Conservation (phyloP, 2,329 filamentous ascomycete genomes). For the Penicillium sp. region DNA sequence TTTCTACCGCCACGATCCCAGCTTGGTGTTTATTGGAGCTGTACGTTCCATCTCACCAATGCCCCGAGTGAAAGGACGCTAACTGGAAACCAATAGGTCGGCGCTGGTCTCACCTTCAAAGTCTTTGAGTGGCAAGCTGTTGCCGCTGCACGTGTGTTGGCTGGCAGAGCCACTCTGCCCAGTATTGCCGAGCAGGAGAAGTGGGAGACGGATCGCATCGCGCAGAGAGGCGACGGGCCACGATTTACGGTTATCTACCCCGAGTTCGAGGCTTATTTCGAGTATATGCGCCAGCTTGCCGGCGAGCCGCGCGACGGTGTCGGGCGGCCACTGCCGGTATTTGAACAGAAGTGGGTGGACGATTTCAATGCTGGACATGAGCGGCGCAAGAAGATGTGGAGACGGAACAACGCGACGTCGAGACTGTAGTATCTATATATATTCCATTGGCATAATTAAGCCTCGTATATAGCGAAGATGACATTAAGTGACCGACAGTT, state of each 20-base stretch:
- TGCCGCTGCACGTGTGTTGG: conserved; percentile 55
- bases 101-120: conserved; percentile 57
- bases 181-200: conserved; percentile 45
- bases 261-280: conserved; percentile 63
- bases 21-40: conserved; percentile 41
- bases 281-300: conserved; percentile 45
- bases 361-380: conserved; percentile 54
- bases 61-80: neutral
- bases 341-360: conserved; percentile 40
- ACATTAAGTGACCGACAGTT: neutral
- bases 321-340: conserved; percentile 42
- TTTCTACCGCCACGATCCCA: conserved; percentile 34
- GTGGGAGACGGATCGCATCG: conserved; percentile 58
- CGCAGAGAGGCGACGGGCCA: conserved; percentile 52
- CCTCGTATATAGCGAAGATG: neutral
- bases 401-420: conserved; percentile 42
- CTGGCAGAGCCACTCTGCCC: conserved; percentile 53
- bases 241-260: conserved; percentile 57
- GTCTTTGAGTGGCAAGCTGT: conserved; percentile 67
- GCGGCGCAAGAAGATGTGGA: conserved; percentile 56
- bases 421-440: conserved; percentile 4
- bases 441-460: neutral
- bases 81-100: conserved; percentile 26
- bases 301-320: conserved; percentile 40
- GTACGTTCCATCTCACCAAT: conserved; percentile 30